A percentile compares a stretch with the other conserved stretches of the same genome.
Evolutionary conservation across 2,329 filamentous ascomycete species (phyloP).

Genomic region (Ascochyta clinopodiicola): DNA sequence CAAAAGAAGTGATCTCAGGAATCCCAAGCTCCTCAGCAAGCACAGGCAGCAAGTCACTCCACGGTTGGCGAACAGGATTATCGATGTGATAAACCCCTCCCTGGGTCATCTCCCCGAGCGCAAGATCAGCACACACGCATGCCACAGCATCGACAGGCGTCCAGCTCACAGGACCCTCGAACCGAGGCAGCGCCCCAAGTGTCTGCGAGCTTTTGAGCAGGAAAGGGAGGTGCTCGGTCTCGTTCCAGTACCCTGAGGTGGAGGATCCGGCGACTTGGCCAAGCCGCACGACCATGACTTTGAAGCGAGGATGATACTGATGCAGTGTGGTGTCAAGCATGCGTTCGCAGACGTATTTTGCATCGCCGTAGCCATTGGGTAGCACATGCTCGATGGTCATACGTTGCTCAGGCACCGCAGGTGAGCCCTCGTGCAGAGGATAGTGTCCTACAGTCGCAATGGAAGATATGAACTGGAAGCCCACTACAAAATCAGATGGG

Average conservation of each 20-base stretch:
- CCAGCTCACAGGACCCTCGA: constrained; percentile 44
- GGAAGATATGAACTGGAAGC: constrained; percentile 53
- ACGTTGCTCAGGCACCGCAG: constrained; percentile 53
- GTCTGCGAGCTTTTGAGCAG: constrained; percentile 60
- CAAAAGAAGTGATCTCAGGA: constrained; percentile 46
- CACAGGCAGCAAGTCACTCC: constrained; percentile 47
- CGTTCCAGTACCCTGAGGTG: constrained; percentile 62
- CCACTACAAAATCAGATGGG: constrained; percentile 24
- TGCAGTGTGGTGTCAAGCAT: constrained; percentile 59
- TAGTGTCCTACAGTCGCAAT: constrained; percentile 51
- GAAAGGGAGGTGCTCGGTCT: constrained; percentile 58
- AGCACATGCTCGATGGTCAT: constrained; percentile 51
- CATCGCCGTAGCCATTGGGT: constrained; percentile 60
- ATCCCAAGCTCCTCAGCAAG: constrained; percentile 43
- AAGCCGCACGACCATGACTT: constrained; percentile 53
- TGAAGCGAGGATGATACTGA: constrained; percentile 52
- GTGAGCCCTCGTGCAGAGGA: constrained; percentile 1
- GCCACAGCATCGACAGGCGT: constrained; percentile 55
- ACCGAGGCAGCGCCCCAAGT: constrained; percentile 49
- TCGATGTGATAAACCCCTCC: constrained; percentile 55
- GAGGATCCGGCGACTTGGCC: constrained; percentile 63
- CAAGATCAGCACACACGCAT: constrained; percentile 42
- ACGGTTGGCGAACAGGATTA: constrained; percentile 53
- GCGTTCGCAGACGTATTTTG: constrained; percentile 59
- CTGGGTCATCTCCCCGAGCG: constrained; percentile 24